Conservation (phyloP, 805 yeast species). For the Lipomyces chichibuensis region DNA sequence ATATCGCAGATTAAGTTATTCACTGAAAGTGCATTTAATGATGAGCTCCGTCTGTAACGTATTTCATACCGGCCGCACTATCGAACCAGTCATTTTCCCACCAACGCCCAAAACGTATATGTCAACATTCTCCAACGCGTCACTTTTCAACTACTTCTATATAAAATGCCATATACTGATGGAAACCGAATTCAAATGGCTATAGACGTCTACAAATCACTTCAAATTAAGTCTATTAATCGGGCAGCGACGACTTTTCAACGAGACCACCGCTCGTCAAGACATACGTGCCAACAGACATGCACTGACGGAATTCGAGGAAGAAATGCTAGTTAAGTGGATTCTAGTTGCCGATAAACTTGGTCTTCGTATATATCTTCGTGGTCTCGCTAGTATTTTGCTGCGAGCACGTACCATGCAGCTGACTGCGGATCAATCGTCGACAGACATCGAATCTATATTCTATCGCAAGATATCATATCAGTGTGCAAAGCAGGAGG, state of each 20-base stretch:
- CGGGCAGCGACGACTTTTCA: neutral
- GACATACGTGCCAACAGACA: neutral
- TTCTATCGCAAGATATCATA: neutral
- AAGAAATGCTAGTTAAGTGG: neutral
- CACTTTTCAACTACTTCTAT: too few relatives aligned
- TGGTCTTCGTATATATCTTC: too few relatives aligned
- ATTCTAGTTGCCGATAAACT: too few relatives aligned
- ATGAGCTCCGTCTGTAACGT: too few relatives aligned
- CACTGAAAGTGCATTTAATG: too few relatives aligned
- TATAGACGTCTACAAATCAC: neutral
- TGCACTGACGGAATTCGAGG: neutral
- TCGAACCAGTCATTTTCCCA: constrained; percentile 12
- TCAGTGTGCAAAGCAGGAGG: neutral
- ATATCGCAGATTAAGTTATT: too few relatives aligned
- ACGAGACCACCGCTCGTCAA: neutral
- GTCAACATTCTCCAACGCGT: constrained; percentile 43
- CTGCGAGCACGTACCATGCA: too few relatives aligned
- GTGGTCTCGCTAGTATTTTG: too few relatives aligned
- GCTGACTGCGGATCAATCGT: too few relatives aligned
- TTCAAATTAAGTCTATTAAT: neutral
- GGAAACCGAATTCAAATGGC: neutral
- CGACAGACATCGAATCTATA: too few relatives aligned
- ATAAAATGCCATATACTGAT: neutral
- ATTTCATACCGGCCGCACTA: too few relatives aligned
- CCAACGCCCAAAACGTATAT: constrained; percentile 38